Conservation (phyloP, 106 monocot genomes). For the Platanthera zijinensis region DNA sequence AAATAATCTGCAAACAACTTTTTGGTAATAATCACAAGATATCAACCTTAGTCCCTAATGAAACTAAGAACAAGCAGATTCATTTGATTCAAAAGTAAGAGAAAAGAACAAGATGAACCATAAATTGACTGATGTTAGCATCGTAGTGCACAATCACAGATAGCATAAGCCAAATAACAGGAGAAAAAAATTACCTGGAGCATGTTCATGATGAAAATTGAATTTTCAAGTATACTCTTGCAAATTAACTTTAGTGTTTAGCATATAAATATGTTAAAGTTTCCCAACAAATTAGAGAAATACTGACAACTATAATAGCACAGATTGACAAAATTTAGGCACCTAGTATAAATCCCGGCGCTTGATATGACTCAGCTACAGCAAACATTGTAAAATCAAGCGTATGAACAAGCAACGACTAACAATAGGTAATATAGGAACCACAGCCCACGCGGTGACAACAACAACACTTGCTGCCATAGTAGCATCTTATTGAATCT, state of each 20-base stretch:
- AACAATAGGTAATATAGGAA: slow-evolving; percentile 67
- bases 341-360: neutral
- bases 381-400: slow-evolving; percentile 54
- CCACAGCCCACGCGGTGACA: slow-evolving; percentile 75
- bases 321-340: neutral
- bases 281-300: neutral
- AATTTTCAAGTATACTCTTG: slow-evolving; percentile 87
- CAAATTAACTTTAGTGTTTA: slow-evolving; percentile 14
- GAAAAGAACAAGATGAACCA: neutral
- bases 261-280: neutral
- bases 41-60: neutral
- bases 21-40: no score
- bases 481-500: slow-evolving; percentile 76
- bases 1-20: no score
- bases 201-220: slow-evolving; percentile 90
- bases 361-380: slow-evolving; percentile 34
- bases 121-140: neutral
- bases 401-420: slow-evolving; percentile 60
- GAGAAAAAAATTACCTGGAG: slow-evolving; percentile 58
- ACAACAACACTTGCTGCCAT: slow-evolving; percentile 74
- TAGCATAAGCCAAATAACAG: neutral
- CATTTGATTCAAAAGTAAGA: neutral
- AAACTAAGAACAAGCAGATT: neutral
- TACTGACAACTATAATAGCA: neutral
- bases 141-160: neutral